phyloP scores from a whole-genome alignment of 1,139 yeast genomes.

The Geotrichum phurueaensis region DNA sequence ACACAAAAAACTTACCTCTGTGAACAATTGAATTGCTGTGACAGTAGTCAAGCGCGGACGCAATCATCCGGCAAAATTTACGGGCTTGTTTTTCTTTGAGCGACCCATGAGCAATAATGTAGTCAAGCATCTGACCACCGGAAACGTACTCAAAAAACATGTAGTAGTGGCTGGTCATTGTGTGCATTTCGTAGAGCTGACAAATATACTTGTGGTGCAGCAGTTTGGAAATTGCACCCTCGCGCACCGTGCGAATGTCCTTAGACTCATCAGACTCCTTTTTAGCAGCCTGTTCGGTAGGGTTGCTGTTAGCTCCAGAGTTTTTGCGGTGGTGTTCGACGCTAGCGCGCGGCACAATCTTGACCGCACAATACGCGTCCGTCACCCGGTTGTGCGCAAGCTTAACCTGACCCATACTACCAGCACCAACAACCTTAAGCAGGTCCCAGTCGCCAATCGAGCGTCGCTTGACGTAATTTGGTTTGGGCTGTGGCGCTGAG shows the following conservation, averaged over 20 bases:
- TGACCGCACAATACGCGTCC: slow-evolving; percentile 68
- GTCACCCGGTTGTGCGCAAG: slow-evolving; percentile 81
- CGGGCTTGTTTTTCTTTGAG: slow-evolving; percentile 91
- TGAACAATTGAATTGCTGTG: slow-evolving; percentile 93
- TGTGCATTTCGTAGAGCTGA: slow-evolving; percentile 84
- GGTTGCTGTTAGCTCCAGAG: slow-evolving; percentile 36
- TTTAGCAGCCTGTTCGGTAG: slow-evolving; percentile 49
- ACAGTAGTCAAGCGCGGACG: slow-evolving; percentile 87
- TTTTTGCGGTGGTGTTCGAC: slow-evolving; percentile 41
- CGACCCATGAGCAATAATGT: slow-evolving; percentile 93
- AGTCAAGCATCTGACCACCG: slow-evolving; percentile 97
- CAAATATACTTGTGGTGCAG: slow-evolving; percentile 91
- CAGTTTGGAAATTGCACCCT: slow-evolving; percentile 87
- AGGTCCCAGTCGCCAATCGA: slow-evolving; percentile 97
- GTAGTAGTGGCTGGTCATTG: slow-evolving; percentile 95
- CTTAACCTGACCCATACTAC: slow-evolving; percentile 98
- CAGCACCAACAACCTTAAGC: slow-evolving; percentile 92
- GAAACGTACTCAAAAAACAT: slow-evolving; percentile 95
- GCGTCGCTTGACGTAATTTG: slow-evolving; percentile 47
- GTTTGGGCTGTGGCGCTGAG: slow-evolving; percentile 1
- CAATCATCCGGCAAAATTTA: slow-evolving; percentile 93
- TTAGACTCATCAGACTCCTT: slow-evolving; percentile 81
- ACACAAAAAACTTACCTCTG: slow-evolving; percentile 37
- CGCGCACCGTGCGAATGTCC: slow-evolving; percentile 87
- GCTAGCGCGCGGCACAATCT: slow-evolving; percentile 57